These are phyloP conservation scores for Golubevia pallescens DNA, from an alignment of 1,284 basidiomycete genomes.

Conservation along the genomic window DNA sequence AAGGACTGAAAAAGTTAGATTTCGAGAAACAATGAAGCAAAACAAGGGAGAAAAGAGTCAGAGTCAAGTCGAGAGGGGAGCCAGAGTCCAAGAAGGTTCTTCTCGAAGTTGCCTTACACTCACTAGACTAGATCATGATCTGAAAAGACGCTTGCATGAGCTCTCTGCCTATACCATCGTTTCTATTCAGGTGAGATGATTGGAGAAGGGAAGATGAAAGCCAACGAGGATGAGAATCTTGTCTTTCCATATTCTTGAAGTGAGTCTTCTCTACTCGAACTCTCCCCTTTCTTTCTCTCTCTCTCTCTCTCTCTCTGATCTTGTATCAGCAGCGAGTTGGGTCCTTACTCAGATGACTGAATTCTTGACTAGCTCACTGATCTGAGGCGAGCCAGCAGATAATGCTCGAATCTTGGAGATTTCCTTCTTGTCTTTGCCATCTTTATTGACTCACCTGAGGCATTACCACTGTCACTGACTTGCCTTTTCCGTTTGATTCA, in stretches of 20 bases:
- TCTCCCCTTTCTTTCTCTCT: too few relatives aligned
- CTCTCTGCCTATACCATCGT: conserved; percentile 57
- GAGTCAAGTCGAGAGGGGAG: neutral
- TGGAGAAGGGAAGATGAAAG: neutral
- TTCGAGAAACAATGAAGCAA: neutral
- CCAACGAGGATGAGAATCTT: too few relatives aligned
- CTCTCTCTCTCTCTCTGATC: too few relatives aligned
- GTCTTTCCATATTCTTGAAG: too few relatives aligned
- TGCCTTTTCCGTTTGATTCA: neutral
- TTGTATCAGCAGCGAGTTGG: too few relatives aligned
- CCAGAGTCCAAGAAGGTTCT: neutral
- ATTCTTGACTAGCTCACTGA: too few relatives aligned
- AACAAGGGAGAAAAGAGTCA: neutral
- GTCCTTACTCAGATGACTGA: too few relatives aligned
- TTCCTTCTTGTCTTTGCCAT: too few relatives aligned
- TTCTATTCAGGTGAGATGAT: conserved; percentile 30
- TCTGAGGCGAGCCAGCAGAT: too few relatives aligned
- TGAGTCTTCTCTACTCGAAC: too few relatives aligned
- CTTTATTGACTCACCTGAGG: conserved; percentile 4
- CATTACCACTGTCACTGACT: neutral
- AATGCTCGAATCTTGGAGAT: too few relatives aligned
- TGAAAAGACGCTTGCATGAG: conserved; percentile 59
- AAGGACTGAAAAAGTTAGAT: conserved; percentile 19
- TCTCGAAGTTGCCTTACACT: conserved; percentile 2
- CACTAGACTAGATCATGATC: conserved; percentile 54